These are phyloP conservation scores for Lactarius sp. DNA, from an alignment of 768 basidiomycete species.

Conservation along the genomic window DNA sequence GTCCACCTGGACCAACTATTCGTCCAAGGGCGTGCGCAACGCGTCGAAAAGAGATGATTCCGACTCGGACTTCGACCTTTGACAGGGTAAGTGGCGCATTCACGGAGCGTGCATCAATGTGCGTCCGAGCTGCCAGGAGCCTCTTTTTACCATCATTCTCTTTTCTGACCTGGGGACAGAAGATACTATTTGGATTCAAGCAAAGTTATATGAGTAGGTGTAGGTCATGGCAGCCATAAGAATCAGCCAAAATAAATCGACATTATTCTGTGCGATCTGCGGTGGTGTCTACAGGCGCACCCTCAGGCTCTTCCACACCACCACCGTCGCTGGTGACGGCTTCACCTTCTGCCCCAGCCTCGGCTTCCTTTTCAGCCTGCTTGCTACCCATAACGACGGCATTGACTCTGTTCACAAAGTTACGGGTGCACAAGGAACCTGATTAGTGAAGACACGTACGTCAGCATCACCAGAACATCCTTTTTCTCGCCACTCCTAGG, in stretches of 20 bases:
- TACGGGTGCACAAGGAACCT: background rate
- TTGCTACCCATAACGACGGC: slow-evolving; percentile 73
- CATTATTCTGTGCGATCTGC: slow-evolving; percentile 30
- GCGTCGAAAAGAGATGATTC: slow-evolving; percentile 54
- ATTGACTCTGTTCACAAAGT: slow-evolving; percentile 51
- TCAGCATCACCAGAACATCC: slow-evolving; percentile 68
- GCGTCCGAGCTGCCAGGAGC: background rate
- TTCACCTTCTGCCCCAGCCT: slow-evolving; percentile 31
- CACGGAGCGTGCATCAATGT: background rate
- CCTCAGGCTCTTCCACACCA: slow-evolving; percentile 25
- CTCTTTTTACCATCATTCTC: background rate
- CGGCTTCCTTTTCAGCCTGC: slow-evolving; percentile 40
- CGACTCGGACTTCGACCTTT: slow-evolving; percentile 69
- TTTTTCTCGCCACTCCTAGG: slow-evolving; percentile 46
- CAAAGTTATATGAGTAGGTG: background rate
- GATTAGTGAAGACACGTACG: slow-evolving; percentile 43
- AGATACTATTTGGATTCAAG: background rate
- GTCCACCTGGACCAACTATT: slow-evolving; percentile 49
- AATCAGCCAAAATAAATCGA: slow-evolving; percentile 24
- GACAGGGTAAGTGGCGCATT: slow-evolving; percentile 5
- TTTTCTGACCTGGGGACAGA: background rate
- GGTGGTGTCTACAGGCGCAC: slow-evolving; percentile 28
- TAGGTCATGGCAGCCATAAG: slow-evolving; percentile 23
- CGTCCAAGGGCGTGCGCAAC: slow-evolving; percentile 52
- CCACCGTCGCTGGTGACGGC: slow-evolving; percentile 25